Conservation (phyloP, 2,329 filamentous ascomycete species). For the Epichloe uncinata region DNA sequence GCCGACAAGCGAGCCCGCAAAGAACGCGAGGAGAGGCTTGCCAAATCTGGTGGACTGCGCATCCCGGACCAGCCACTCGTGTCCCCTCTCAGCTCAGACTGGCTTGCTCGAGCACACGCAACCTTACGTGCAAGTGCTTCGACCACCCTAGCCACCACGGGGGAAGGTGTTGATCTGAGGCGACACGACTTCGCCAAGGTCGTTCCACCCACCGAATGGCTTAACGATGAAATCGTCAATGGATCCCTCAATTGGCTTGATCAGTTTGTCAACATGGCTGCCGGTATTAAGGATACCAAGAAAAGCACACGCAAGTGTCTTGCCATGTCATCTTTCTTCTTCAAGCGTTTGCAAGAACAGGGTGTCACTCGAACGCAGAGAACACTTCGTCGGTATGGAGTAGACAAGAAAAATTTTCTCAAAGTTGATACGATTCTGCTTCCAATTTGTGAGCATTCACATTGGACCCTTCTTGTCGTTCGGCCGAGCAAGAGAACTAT, state of each 20-base stretch:
- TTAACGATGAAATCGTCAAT: slow-evolving; percentile 68
- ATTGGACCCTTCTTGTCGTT: slow-evolving; percentile 63
- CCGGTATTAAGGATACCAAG: slow-evolving; percentile 36
- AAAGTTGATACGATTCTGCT: slow-evolving; percentile 55
- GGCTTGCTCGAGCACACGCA: slow-evolving; percentile 13
- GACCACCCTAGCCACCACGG: slow-evolving; percentile 29
- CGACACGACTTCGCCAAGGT: slow-evolving; percentile 51
- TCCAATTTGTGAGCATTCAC: slow-evolving; percentile 49
- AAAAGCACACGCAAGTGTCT: slow-evolving; percentile 43
- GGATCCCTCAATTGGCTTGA: slow-evolving; percentile 49
- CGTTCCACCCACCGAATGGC: slow-evolving; percentile 44
- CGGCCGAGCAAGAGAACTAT: slow-evolving; percentile 46
- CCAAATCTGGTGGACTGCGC: slow-evolving; percentile 18
- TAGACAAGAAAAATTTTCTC: slow-evolving; percentile 48
- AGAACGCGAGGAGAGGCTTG: slow-evolving; percentile 14
- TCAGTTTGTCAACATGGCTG: slow-evolving; percentile 41
- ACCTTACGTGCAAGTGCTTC: slow-evolving; percentile 22
- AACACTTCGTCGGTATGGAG: slow-evolving; percentile 42
- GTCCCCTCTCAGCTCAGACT: slow-evolving; percentile 14
- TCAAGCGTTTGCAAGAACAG: slow-evolving; percentile 35
- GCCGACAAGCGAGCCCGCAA: slow-evolving; percentile 12
- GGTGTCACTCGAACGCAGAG: slow-evolving; percentile 35
- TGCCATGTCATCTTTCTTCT: slow-evolving; percentile 55
- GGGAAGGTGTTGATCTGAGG: slow-evolving; percentile 35
- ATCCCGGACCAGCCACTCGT: slow-evolving; percentile 16